Percentiles rank a stretch among this genome's conserved stretches.
These are phyloP conservation scores for Cercospora canescens DNA, from an alignment of 2,329 filamentous ascomycete genomes.

Conservation along the genomic window DNA sequence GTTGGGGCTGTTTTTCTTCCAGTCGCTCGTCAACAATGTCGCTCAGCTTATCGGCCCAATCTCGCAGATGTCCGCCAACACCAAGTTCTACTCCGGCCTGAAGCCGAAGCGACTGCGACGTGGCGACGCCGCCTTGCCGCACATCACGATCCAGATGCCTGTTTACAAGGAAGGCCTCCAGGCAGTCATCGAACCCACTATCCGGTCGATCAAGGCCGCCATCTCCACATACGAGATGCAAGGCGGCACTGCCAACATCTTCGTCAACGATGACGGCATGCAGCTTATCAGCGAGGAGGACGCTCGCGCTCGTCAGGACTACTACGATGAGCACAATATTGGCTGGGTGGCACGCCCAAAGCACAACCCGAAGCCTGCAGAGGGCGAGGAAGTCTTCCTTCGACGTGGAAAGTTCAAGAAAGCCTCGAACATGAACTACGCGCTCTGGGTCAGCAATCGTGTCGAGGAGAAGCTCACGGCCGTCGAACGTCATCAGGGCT, in stretches of 20 bases:
- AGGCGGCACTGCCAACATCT: constrained; percentile 68
- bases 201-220: constrained; percentile 42
- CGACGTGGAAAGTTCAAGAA: constrained; percentile 70
- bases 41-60: constrained; percentile 48
- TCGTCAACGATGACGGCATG: constrained; percentile 69
- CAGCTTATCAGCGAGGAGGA: constrained; percentile 56
- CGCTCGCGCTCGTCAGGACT: constrained; percentile 47
- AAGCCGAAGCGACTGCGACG: constrained; percentile 41
- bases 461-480: constrained; percentile 68
- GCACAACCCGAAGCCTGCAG: constrained; percentile 53
- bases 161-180: constrained; percentile 46
- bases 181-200: constrained; percentile 41
- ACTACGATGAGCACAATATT: constrained; percentile 52
- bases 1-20: constrained; percentile 57
- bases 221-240: constrained; percentile 54
- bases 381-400: constrained; percentile 51
- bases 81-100: constrained; percentile 48
- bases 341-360: constrained; percentile 52
- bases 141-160: constrained; percentile 56
- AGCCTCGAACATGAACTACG: constrained; percentile 74
- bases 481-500: constrained; percentile 59
- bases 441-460: constrained; percentile 61
- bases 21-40: constrained; percentile 43
- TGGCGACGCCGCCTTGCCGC: constrained; percentile 41
- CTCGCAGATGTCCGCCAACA: constrained; percentile 46